These are phyloP conservation scores for Agastache rugosa DNA, from an alignment of 257 asterid genomes.

Conservation along the genomic window DNA sequence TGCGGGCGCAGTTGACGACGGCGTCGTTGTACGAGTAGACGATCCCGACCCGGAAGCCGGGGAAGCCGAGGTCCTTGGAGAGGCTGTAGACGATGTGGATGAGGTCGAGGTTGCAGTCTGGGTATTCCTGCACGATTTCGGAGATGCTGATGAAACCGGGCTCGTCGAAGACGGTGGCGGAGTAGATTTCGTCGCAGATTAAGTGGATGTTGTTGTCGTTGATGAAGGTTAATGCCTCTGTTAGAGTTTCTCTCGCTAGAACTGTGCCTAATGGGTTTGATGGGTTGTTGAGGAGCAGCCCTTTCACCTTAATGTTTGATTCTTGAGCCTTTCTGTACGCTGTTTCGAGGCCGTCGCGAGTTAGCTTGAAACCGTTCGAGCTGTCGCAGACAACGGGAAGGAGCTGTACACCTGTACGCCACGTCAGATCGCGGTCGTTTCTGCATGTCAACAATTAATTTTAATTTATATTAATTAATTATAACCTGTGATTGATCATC, in stretches of 20 bases:
- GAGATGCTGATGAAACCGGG: conserved; percentile 77
- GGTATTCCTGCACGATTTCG: conserved; percentile 57
- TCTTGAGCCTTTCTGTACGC: conserved; percentile 68
- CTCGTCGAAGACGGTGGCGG: conserved; percentile 77
- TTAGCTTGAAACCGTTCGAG: conserved; percentile 65
- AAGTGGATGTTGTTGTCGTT: conserved; percentile 63
- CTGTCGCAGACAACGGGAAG: conserved; percentile 73
- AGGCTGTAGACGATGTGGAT: conserved; percentile 83
- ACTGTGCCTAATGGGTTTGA: conserved; percentile 88
- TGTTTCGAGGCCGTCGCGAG: conserved; percentile 56
- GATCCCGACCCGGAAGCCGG: conserved; percentile 83
- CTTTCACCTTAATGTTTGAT: conserved; percentile 64
- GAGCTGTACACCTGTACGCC: conserved; percentile 77
- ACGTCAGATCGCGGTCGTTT: conserved; percentile 77
- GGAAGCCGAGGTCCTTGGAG: conserved; percentile 86
- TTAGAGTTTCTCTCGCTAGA: conserved; percentile 57
- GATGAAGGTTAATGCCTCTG: conserved; percentile 50
- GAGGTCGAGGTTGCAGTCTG: conserved; percentile 48
- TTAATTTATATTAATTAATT: no score
- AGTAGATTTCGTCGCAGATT: conserved; percentile 83
- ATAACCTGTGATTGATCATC: not conserved
- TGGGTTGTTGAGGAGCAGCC: conserved; percentile 77
- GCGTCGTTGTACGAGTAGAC: conserved; percentile 74
- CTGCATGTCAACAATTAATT: conserved; percentile 43
- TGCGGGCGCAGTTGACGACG: conserved; percentile 61